Conservation (phyloP, 495 filamentous ascomycete species). For the Haplographium delicatum region DNA sequence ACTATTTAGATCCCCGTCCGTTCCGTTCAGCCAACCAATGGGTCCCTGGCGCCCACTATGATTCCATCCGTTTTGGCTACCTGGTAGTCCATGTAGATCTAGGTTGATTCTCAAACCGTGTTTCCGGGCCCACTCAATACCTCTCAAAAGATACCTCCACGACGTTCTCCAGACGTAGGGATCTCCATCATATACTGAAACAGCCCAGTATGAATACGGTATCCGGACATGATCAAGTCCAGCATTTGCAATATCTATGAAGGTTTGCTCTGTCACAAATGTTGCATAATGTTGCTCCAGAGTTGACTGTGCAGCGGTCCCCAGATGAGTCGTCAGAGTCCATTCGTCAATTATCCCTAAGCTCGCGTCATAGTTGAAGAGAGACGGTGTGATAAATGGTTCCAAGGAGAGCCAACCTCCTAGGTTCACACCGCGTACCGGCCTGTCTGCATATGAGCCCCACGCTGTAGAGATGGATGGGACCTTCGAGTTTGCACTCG, state of each 20-base stretch:
- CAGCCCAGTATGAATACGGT: constrained; percentile 92
- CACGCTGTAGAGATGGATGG: constrained; percentile 69
- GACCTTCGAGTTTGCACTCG: constrained; percentile 69
- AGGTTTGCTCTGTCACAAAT: constrained; percentile 79
- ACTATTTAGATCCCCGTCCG: constrained; percentile 57
- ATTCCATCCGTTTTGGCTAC: constrained; percentile 89
- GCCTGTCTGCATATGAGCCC: constrained; percentile 68
- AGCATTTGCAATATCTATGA: constrained; percentile 76
- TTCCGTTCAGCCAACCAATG: constrained; percentile 78
- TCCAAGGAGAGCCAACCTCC: constrained; percentile 95
- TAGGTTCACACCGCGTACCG: constrained; percentile 85
- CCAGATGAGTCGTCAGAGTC: constrained; percentile 67
- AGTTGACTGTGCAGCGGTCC: constrained; percentile 50
- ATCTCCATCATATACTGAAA: constrained; percentile 78
- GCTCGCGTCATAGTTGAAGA: constrained; percentile 67
- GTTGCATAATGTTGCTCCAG: constrained; percentile 88
- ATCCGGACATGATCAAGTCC: constrained; percentile 96
- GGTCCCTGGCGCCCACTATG: constrained; percentile 70
- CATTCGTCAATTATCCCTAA: constrained; percentile 82
- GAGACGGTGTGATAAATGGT: constrained; percentile 89
- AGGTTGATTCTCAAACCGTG: constrained; percentile 92
- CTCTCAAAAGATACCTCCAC: constrained; percentile 92
- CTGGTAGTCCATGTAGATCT: constrained; percentile 81
- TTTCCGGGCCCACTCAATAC: constrained; percentile 89
- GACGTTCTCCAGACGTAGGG: constrained; percentile 81